Conservation (phyloP, 768 basidiomycete genomes). For the Leccinum rimulosum region DNA sequence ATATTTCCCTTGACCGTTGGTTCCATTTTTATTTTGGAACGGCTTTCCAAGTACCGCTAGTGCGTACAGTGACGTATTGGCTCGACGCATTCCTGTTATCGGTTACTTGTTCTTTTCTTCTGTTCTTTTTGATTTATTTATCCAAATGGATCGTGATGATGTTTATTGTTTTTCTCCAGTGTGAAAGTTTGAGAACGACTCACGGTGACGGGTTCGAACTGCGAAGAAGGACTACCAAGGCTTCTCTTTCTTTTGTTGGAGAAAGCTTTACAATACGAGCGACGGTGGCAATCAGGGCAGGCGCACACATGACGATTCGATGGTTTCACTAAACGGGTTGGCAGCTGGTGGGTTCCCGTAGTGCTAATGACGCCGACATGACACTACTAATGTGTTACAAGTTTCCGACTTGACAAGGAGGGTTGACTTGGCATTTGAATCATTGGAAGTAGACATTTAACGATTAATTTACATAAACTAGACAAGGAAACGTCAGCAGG, state of each 20-base stretch:
- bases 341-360: not conserved
- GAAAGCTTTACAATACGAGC: not conserved
- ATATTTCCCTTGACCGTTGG: constrained; percentile 4
- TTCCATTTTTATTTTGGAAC: constrained; percentile 14
- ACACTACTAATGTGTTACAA: too few relatives aligned
- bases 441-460: not conserved
- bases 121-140: constrained; percentile 14
- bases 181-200: not conserved
- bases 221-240: not conserved
- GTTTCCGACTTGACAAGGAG: not conserved
- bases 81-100: constrained; percentile 23
- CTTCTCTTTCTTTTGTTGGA: not conserved
- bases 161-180: not conserved
- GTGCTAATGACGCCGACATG: too few relatives aligned
- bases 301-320: too few relatives aligned
- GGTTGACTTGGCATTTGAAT: not conserved
- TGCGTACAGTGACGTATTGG: constrained; percentile 16
- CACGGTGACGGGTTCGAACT: not conserved
- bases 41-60: constrained; percentile 17
- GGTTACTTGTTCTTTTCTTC: not conserved
- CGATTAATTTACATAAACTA: not conserved
- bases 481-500: not conserved
- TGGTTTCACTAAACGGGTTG: too few relatives aligned
- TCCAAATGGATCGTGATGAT: constrained; percentile 12
- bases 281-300: not conserved